phyloP scores from a whole-genome alignment of 805 yeast genomes.

The Yarrowia deformans region DNA sequence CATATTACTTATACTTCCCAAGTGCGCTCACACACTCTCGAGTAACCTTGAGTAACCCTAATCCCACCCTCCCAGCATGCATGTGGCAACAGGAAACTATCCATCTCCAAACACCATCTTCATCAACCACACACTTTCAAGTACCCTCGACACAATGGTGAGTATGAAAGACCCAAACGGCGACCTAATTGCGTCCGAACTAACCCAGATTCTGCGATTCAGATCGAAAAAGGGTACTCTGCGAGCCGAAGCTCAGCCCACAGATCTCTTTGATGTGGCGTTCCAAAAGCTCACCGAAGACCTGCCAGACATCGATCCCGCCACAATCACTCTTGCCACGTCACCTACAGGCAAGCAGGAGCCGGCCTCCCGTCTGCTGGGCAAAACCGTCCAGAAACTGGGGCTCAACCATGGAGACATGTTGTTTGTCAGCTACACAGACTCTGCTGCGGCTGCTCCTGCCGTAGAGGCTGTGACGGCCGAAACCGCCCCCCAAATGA shows the following conservation, averaged over 20 bases:
- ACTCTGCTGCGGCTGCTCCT: slow-evolving; percentile 10
- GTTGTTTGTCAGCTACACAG: slow-evolving; percentile 57
- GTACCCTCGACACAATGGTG: slow-evolving; percentile 8
- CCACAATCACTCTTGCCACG: slow-evolving; percentile 51
- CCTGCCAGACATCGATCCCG: slow-evolving; percentile 25
- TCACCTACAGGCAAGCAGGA: slow-evolving; percentile 57
- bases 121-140: neutral
- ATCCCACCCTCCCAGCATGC: neutral
- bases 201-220: slow-evolving; percentile 70
- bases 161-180: neutral
- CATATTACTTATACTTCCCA: too few species aligned
- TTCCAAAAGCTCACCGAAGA: slow-evolving; percentile 46
- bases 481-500: slow-evolving; percentile 30
- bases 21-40: too few species aligned
- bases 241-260: slow-evolving; percentile 63
- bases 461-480: slow-evolving; percentile 42
- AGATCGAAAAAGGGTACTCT: slow-evolving; percentile 85
- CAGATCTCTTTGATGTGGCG: slow-evolving; percentile 56
- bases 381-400: slow-evolving; percentile 50
- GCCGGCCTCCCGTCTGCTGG: slow-evolving; percentile 52
- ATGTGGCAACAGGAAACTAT: slow-evolving; percentile 4
- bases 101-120: neutral
- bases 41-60: too few species aligned
- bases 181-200: neutral
- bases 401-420: slow-evolving; percentile 64